Conservation (phyloP, 306 rosid genomes). For the Arachis stenosperma region DNA sequence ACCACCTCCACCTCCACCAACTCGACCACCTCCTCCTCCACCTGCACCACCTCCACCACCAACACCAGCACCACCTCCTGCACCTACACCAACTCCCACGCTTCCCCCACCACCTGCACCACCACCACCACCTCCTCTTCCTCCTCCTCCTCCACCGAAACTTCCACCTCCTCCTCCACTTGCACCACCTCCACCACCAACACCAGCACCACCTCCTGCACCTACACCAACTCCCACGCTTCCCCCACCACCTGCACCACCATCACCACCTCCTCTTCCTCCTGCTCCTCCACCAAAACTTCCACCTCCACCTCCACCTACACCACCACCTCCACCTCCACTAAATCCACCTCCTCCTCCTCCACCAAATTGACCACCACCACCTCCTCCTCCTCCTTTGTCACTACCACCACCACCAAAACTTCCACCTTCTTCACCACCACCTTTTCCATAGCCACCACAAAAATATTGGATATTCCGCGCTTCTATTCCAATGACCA, state of each 20-base stretch:
- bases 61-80: background rate
- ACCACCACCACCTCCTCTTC: background rate
- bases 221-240: background rate
- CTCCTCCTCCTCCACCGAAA: background rate
- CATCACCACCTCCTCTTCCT: background rate
- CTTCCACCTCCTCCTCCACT: background rate
- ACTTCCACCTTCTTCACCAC: background rate
- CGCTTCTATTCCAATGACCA: conserved; percentile 12
- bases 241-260: background rate
- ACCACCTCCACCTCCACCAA: background rate
- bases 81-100: background rate
- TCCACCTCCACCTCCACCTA: background rate
- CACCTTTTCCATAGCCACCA: background rate
- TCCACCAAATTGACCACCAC: background rate
- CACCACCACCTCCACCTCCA: background rate
- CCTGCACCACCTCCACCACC: background rate
- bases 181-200: background rate
- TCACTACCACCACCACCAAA: background rate
- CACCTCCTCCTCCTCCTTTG: background rate
- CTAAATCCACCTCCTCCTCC: background rate
- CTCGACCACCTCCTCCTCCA: background rate
- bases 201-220: background rate
- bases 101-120: background rate
- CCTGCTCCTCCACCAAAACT: background rate
- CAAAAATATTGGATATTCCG: conserved; percentile 5